Evolutionary conservation across 108 stramenopile species (phyloP).

Genomic region (Pseudonitzschia pungens): DNA sequence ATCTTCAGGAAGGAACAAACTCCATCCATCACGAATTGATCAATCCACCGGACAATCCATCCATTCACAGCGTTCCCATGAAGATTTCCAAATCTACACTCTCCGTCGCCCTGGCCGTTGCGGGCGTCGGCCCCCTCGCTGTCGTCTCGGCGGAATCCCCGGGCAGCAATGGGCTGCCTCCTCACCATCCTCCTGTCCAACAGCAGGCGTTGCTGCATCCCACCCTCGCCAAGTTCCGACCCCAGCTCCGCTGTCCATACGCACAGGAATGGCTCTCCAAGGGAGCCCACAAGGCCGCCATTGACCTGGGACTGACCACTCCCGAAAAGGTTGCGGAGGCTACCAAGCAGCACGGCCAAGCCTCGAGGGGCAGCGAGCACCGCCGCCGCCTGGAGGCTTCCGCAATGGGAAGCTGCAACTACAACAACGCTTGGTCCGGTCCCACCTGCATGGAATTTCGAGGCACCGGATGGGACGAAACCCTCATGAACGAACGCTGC

Average conservation of each 20-base stretch:
- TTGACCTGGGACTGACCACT: conserved; percentile 28
- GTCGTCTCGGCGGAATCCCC: too few species aligned
- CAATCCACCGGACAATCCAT: too few species aligned
- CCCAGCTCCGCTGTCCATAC: conserved; percentile 37
- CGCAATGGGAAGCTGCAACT: conserved; percentile 19
- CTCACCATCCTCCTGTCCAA: too few species aligned
- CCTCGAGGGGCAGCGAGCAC: neutral
- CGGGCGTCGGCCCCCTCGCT: too few species aligned
- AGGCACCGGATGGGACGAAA: conserved; percentile 35
- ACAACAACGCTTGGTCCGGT: neutral
- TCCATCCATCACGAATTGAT: too few species aligned
- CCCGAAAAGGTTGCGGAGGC: neutral
- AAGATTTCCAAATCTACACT: too few species aligned
- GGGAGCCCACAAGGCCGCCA: conserved; percentile 42
- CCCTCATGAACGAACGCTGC: conserved; percentile 30
- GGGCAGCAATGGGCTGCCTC: too few species aligned
- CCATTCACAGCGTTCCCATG: too few species aligned
- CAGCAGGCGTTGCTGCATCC: neutral
- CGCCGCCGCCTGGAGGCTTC: conserved; percentile 19
- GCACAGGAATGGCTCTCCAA: conserved; percentile 44
- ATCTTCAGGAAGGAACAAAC: too few species aligned
- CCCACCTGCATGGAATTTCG: conserved; percentile 34
- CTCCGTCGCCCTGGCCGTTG: too few species aligned
- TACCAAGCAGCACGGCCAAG: neutral
- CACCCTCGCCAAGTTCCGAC: conserved; percentile 5